Conservation (phyloP, 2,329 filamentous ascomycete genomes). For the Metarhizium robertsii region DNA sequence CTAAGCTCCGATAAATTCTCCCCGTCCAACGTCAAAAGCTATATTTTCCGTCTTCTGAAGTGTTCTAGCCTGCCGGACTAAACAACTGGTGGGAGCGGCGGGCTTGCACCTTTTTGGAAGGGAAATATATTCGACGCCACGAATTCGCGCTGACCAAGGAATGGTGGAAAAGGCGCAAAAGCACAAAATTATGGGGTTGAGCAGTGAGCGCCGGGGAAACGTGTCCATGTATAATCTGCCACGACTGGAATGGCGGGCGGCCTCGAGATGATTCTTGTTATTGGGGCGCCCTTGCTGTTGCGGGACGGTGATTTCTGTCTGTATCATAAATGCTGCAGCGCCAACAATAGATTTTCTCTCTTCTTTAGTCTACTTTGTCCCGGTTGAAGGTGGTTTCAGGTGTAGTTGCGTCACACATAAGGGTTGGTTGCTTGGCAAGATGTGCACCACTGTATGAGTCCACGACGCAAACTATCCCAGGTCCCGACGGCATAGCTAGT, state of each 20-base stretch:
- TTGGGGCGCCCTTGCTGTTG: not conserved
- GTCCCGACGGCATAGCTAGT: no score
- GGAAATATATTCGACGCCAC: not conserved
- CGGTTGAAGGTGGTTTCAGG: not conserved
- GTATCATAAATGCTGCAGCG: constrained; percentile 7
- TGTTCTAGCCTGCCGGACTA: not conserved
- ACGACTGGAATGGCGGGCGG: constrained; percentile 5
- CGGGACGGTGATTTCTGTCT: constrained; percentile 5
- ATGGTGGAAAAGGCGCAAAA: not conserved
- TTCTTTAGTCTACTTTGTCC: not conserved
- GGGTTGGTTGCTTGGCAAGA: no score
- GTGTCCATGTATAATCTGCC: constrained; percentile 9
- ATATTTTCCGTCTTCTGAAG: not conserved
- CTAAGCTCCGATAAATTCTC: constrained; percentile 69
- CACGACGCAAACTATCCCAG: no score
- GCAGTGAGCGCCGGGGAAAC: not conserved
- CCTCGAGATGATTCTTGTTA: not conserved
- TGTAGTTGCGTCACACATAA: not conserved
- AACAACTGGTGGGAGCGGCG: not conserved
- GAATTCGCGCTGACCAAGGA: not conserved
- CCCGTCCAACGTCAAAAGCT: not conserved
- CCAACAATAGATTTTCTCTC: constrained; percentile 4
- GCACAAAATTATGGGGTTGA: constrained; percentile 1
- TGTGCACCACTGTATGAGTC: no score
- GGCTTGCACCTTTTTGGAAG: not conserved